Percentiles rank a stretch among this genome's conserved stretches.
Evolutionary conservation across 495 filamentous ascomycete species (phyloP).

Genomic region (Annulohypoxylon maeteangense): DNA sequence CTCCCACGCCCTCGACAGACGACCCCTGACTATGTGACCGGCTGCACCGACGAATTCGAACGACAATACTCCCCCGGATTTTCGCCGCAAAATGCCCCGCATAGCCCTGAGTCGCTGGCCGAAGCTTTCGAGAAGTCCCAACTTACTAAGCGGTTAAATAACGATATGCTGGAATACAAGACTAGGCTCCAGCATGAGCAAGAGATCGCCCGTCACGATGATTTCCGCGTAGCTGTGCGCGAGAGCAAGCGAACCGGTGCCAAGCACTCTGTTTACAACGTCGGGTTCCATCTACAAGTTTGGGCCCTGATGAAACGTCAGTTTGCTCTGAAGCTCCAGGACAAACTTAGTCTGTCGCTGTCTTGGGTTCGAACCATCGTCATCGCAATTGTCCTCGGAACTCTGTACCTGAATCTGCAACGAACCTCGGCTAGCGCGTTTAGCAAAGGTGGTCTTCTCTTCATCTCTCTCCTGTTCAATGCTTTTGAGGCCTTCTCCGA

Average conservation of each 20-base stretch:
- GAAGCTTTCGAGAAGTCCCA: constrained; percentile 74
- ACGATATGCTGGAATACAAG: constrained; percentile 77
- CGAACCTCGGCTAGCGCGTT: constrained; percentile 76
- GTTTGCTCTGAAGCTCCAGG: constrained; percentile 85
- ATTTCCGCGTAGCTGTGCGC: constrained; percentile 78
- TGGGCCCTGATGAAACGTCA: constrained; percentile 87
- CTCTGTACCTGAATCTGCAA: constrained; percentile 76
- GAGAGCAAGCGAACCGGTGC: constrained; percentile 81
- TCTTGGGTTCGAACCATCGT: constrained; percentile 80
- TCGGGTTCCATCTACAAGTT: constrained; percentile 80
- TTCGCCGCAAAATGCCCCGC: constrained; percentile 70
- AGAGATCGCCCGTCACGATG: constrained; percentile 69
- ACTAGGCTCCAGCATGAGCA: constrained; percentile 64
- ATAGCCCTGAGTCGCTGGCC: constrained; percentile 69
- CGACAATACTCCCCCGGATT: constrained; percentile 76
- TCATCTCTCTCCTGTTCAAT: constrained; percentile 81
- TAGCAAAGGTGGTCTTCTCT: constrained; percentile 79
- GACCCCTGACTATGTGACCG: constrained; percentile 86
- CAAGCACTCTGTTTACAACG: constrained; percentile 78
- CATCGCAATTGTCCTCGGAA: constrained; percentile 81
- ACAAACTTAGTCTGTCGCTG: constrained; percentile 78
- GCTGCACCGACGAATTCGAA: constrained; percentile 84
- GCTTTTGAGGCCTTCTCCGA: constrained; percentile 83
- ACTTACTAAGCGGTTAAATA: constrained; percentile 63
- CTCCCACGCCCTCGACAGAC: constrained; percentile 82